phyloP scores from a whole-genome alignment of 2,329 filamentous ascomycete species.

The Talaromyces verruculosus region DNA sequence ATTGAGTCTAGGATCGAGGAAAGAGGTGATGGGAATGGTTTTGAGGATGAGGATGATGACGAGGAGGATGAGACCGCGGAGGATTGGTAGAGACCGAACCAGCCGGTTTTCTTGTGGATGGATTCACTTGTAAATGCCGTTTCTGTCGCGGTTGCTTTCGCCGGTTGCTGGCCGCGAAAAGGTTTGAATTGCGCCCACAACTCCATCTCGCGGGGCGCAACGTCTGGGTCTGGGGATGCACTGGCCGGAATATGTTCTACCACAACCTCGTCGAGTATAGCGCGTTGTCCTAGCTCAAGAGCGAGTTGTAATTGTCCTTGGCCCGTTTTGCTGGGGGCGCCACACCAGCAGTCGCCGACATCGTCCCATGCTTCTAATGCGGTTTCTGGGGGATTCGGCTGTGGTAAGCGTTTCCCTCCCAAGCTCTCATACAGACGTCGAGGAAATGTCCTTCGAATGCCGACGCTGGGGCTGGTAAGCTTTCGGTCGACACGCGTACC shows the following conservation, averaged over 20 bases:
- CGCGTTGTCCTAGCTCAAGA: constrained; percentile 41
- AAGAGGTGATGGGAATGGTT: constrained; percentile 3
- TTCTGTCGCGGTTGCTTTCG: constrained; percentile 13
- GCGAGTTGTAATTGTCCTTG: constrained; percentile 46
- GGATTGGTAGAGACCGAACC: constrained; percentile 16
- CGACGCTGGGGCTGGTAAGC: constrained; percentile 60
- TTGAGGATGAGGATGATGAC: constrained; percentile 4
- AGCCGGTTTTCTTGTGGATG: neutral
- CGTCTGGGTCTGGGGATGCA: constrained; percentile 60
- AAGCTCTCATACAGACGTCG: constrained; percentile 25
- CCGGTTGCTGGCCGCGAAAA: neutral
- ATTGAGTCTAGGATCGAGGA: constrained; percentile 33
- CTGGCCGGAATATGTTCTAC: constrained; percentile 68
- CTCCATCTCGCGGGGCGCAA: constrained; percentile 68
- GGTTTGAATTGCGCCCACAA: constrained; percentile 62
- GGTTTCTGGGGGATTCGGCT: constrained; percentile 45
- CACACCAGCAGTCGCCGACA: constrained; percentile 86
- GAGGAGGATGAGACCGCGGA: constrained; percentile 8
- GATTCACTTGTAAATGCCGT: neutral
- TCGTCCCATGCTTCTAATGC: constrained; percentile 73
- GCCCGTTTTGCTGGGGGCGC: constrained; percentile 46
- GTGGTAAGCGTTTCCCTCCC: constrained; percentile 21
- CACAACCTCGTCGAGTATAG: constrained; percentile 68
- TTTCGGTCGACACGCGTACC: constrained; percentile 65
- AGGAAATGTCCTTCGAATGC: constrained; percentile 28